phyloP scores from a whole-genome alignment of 2,329 filamentous ascomycete species.

The Apiospora aurea region DNA sequence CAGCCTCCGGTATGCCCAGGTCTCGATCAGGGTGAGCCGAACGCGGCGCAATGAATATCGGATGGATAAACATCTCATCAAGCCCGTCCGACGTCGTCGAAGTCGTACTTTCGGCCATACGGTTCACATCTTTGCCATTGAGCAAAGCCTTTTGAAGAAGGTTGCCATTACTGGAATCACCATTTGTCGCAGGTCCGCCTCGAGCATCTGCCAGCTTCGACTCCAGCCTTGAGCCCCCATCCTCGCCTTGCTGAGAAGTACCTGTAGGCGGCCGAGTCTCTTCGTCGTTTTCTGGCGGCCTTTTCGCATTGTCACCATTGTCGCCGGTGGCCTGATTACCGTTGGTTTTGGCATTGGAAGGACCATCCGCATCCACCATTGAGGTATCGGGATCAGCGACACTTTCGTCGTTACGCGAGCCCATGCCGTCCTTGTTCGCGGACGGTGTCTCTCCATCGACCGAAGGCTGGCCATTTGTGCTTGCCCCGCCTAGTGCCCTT shows the following conservation, averaged over 20 bases:
- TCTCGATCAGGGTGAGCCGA: conserved; percentile 71
- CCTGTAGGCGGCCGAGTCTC: conserved; percentile 4
- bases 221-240: not conserved
- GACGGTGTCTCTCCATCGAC: conserved; percentile 34
- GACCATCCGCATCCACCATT: conserved; percentile 42
- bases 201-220: not conserved
- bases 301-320: not conserved
- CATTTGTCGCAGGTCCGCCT: conserved; percentile 26
- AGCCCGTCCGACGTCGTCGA: conserved; percentile 50
- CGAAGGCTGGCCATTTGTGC: conserved; percentile 32
- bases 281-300: not conserved
- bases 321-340: conserved; percentile 27
- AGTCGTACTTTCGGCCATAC: conserved; percentile 33
- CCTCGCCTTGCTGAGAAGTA: not conserved
- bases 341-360: conserved; percentile 28
- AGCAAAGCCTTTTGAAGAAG: conserved; percentile 28
- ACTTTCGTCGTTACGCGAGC: conserved; percentile 24
- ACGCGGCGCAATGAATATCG: conserved; percentile 73
- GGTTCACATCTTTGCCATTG: conserved; percentile 29
- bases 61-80: conserved; percentile 69
- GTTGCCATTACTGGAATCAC: conserved; percentile 17
- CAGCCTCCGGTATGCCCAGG: conserved; percentile 72
- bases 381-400: conserved; percentile 31
- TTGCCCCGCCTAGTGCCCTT: conserved; percentile 30
- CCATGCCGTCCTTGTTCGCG: conserved; percentile 26